A percentile compares a stretch with the other conserved stretches of the same genome.
Conservation (phyloP, 1,284 basidiomycete genomes). For the Gomphus bonarii region DNA sequence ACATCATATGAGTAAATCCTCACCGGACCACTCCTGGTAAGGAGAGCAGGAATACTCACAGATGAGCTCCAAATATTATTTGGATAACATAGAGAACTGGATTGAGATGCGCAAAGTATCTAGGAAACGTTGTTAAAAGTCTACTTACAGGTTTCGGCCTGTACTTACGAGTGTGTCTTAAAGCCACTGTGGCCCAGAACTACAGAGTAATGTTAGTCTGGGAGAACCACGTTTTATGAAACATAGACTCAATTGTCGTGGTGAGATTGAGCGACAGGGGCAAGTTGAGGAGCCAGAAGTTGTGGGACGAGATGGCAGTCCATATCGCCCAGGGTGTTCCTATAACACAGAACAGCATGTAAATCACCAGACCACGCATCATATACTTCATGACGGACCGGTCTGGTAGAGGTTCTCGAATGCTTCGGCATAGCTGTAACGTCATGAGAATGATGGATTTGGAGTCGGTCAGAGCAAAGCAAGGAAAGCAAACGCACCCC, state of each 20-base stretch:
- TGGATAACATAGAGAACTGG: background rate
- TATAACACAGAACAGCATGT: background rate
- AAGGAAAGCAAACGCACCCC: background rate
- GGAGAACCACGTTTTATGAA: too few species aligned
- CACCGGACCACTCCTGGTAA: too few species aligned
- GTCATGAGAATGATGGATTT: background rate
- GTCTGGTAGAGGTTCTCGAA: constrained; percentile 3
- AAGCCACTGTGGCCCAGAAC: constrained; percentile 1
- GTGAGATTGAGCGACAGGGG: background rate
- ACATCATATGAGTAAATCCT: background rate
- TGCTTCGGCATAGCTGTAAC: background rate
- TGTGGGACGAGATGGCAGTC: background rate
- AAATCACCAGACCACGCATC: background rate
- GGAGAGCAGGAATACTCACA: too few species aligned
- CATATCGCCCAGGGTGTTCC: constrained; percentile 2
- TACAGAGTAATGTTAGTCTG: too few species aligned
- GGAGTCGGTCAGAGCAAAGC: background rate
- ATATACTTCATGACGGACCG: background rate
- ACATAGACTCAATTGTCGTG: background rate
- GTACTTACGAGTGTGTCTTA: background rate
- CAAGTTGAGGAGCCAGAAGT: constrained; percentile 1
- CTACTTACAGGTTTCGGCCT: background rate
- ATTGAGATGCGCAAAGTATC: constrained; percentile 1
- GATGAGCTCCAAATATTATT: background rate
- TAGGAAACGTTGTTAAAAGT: background rate